Base-by-base conservation (phyloP, 2,329 filamentous ascomycete species). In the Fonsecaea nubica region DNA sequence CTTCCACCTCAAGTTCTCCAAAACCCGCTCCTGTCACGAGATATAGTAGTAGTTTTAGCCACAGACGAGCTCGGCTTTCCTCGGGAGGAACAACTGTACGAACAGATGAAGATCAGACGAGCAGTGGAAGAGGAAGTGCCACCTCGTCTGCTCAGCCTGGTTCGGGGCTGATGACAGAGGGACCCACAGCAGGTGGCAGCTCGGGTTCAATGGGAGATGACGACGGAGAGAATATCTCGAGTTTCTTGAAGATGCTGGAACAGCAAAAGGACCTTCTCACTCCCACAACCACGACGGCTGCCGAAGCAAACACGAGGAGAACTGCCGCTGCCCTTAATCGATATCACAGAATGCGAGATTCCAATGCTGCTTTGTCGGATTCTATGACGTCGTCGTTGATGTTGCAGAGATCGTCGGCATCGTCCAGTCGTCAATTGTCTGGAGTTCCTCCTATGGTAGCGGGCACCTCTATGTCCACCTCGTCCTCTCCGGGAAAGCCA, bases 1-100 rank as follows among this genome's bases (percentile, higher is more conserved):
- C 87, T 40, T 89, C 92, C 7, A 81, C 87, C 63, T 88, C 90
- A 5, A 88, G 90, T 63, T 96, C 93, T 7, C 93, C 94, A 2
- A 91, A 90, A 68, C 92, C 92, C 4, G 85, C 88, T 8, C 88
- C 90, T 0, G 88, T 91, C n/a, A 89, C 89, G 67, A 89, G 92
- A 55, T 98, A 96, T 76, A 96, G 92, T 77, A 98, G 94, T 78
- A 97, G 93, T 75, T 99, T 99, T 74, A 91, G 90, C 6, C 92
- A 97, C 76, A 88, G 95, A 54, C 88, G 92, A 62, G 90, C 87
- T 33, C 87, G 93, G 53, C 87, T 89, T 30, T 96, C 93, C 0
- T 90, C 90, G 64, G 90, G 91, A 36, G 90, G 90, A 21, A 85
- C 87, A 21, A 92, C 89, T 56, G 79, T 76, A 30, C 68, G 68